Evolutionary conservation across 805 yeast genomes (phyloP), one percentile per base, ranked within the genome.

Genomic region (Ogataea nonfermentans): DNA sequence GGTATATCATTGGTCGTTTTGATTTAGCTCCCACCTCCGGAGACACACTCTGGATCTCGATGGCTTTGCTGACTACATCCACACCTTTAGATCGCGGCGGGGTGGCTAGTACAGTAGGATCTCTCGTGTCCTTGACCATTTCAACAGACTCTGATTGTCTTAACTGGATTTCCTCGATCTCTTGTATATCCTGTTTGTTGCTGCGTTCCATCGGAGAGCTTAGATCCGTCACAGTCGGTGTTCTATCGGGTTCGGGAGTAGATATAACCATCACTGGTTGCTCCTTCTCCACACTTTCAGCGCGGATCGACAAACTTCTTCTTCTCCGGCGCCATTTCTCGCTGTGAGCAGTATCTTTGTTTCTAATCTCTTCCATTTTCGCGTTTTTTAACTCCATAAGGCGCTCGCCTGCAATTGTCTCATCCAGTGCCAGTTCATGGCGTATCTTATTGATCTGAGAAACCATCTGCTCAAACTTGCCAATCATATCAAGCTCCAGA

Each of bases 11-110:
- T 6, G 32, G 32, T 11, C 32, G 35, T 14, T 30, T 26, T 10
- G 23, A 15, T 20, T 25, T 24, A 6, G 25, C 11, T 10, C 40
- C 35, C 25, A 46, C 7, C 41, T 55, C 29, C 51, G 60, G 25
- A 55, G 51, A 47, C 8, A 22, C 34, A 32, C 51, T 47, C 14
- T 41, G 44, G 11, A 47, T 29, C 16, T 47, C 44, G 24, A 47
- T 47, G 20, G 44, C 41, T 11, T 26, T 26, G 6, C 28, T 9
- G 8, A 19, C 8, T 8, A 8, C 22, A 6, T 19, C 31, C 15
- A 19, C n/a, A 12, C 33, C 45, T 22, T 40, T 37, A 1, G 43
- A 37, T 22, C 37, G 29, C 9, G 48, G 48, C 8, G 48, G 48
- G n/a, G 45, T 44, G 12, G 44, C 48, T 31, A 44, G 13, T 27